Percentiles rank a stretch among this genome's conserved stretches.
phyloP scores from a whole-genome alignment of 768 basidiomycete genomes.

The Tricholoma hemisulphureum region DNA sequence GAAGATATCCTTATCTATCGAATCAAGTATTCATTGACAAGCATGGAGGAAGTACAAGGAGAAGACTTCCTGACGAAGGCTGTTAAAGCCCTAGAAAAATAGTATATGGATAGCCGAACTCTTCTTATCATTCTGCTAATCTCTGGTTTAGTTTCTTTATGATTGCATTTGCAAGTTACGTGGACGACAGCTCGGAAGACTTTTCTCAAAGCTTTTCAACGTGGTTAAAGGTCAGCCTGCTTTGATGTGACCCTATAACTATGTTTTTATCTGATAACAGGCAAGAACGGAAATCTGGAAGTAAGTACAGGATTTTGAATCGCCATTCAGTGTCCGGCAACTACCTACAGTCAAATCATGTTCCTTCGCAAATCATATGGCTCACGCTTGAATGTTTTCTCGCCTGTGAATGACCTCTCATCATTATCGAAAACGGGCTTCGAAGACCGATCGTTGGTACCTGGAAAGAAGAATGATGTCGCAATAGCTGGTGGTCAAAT shows the following conservation, averaged over 20 bases:
- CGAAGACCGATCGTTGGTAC: constrained; percentile 52
- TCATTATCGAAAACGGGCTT: constrained; percentile 70
- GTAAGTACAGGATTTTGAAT: constrained; percentile 42
- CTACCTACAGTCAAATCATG: constrained; percentile 68
- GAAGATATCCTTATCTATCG: constrained; percentile 85
- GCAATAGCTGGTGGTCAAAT: constrained; percentile 80
- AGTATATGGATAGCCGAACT: constrained; percentile 49
- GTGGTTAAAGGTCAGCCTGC: constrained; percentile 73
- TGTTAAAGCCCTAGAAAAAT: constrained; percentile 80
- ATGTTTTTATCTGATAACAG: constrained; percentile 27
- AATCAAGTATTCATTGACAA: constrained; percentile 81
- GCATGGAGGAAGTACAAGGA: constrained; percentile 62
- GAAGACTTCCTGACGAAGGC: constrained; percentile 64
- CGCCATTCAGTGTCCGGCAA: neutral
- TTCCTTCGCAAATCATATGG: constrained; percentile 81
- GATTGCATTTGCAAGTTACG: constrained; percentile 89
- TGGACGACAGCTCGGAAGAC: constrained; percentile 61
- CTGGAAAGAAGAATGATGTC: constrained; percentile 72
- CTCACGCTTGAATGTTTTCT: constrained; percentile 84
- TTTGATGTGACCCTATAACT: neutral
- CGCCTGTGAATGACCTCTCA: constrained; percentile 87
- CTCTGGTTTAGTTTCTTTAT: constrained; percentile 73
- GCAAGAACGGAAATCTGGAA: constrained; percentile 90
- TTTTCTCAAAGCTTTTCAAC: constrained; percentile 71
- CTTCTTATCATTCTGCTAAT: constrained; percentile 22